phyloP scores from a whole-genome alignment of 352 stramenopile species.

The Globisporangium iwayamae region DNA sequence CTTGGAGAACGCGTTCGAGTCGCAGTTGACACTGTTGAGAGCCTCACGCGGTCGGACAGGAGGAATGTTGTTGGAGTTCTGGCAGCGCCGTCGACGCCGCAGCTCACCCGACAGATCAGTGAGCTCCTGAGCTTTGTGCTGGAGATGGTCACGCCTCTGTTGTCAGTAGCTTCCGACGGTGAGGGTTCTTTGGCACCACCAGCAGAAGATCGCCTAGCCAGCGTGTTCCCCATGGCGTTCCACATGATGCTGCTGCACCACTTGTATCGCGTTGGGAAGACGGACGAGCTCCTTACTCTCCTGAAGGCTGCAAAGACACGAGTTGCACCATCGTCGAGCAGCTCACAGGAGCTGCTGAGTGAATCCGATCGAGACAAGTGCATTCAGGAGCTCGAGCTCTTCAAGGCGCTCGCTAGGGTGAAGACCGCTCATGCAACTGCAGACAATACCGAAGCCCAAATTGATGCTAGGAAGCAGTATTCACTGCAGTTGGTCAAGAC shows the following conservation, averaged over 20 bases:
- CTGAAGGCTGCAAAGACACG: constrained; percentile 20
- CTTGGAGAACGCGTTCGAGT: constrained; percentile 30
- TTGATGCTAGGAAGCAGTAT: background rate
- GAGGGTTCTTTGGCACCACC: background rate
- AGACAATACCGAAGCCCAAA: too few species aligned
- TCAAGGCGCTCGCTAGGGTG: constrained; percentile 17
- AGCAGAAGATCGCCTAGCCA: background rate
- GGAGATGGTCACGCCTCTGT: constrained; percentile 26
- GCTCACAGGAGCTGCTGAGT: constrained; percentile 2
- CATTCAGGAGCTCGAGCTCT: constrained; percentile 25
- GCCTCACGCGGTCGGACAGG: constrained; percentile 10
- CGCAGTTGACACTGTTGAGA: constrained; percentile 37
- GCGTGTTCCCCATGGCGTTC: constrained; percentile 29
- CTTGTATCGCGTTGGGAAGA: constrained; percentile 25
- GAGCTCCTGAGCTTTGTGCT: constrained; percentile 39
- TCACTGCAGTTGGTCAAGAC: constrained; percentile 1
- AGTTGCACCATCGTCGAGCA: background rate
- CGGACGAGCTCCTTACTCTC: constrained; percentile 18
- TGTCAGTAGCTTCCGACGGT: constrained; percentile 9
- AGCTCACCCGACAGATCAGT: background rate
- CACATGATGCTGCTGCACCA: constrained; percentile 28
- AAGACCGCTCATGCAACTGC: background rate
- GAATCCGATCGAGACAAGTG: constrained; percentile 10
- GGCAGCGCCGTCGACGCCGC: background rate
- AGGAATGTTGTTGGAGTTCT: constrained; percentile 9